phyloP scores from a whole-genome alignment of 2,329 filamentous ascomycete species.

The Reticulascus tulasneorum region DNA sequence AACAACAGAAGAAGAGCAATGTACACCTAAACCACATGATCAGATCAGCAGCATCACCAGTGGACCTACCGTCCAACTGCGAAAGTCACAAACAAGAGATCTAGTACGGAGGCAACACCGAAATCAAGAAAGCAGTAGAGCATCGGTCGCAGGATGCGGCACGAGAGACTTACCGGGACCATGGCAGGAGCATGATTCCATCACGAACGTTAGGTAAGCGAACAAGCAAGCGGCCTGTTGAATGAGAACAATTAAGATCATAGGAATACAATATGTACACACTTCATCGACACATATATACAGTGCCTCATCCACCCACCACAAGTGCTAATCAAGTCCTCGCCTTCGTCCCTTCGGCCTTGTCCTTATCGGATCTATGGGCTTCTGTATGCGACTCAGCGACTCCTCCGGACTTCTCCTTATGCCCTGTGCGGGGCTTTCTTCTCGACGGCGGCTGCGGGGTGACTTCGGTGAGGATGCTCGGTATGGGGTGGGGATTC shows the following conservation, averaged over 20 bases:
- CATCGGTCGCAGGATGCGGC: no score
- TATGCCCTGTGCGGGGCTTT: constrained; percentile 28
- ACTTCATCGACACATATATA: constrained; percentile 36
- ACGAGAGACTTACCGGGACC: no score
- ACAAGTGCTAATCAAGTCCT: constrained; percentile 33
- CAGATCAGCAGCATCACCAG: no score
- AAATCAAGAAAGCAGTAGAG: no score
- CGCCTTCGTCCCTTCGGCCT: constrained; percentile 36
- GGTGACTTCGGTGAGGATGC: constrained; percentile 30
- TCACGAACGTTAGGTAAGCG: no score
- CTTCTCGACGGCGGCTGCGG: constrained; percentile 25
- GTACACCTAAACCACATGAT: no score
- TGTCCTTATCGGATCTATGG: constrained; percentile 35
- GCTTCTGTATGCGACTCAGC: constrained; percentile 45
- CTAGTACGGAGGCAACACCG: no score
- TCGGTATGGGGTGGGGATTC: constrained; percentile 28
- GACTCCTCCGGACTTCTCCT: constrained; percentile 44
- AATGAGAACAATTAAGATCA: constrained; percentile 26
- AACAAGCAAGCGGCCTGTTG: no score
- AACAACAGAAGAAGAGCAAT: no score
- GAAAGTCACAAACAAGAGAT: no score
- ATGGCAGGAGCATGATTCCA: no score
- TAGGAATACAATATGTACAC: constrained; percentile 34
- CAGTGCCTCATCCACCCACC: constrained; percentile 18
- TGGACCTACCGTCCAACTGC: no score